Conservation (phyloP, 305 asterid species). For the Plantago rigida region DNA sequence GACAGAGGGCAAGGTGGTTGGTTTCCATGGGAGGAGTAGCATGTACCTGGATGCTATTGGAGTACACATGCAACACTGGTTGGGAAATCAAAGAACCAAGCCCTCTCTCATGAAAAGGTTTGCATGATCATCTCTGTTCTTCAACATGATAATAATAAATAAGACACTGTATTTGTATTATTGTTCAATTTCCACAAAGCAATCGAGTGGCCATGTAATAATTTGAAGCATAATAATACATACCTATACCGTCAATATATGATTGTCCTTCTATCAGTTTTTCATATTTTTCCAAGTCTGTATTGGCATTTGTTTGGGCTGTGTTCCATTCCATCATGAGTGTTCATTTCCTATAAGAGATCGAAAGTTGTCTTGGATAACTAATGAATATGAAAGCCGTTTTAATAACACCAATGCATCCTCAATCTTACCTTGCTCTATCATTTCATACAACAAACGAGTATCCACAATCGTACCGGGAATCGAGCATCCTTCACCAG, state of each 20-base stretch:
- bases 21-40: conserved; percentile 73
- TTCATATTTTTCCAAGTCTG: too few relatives aligned
- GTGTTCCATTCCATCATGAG: too few relatives aligned
- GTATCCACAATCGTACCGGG: conserved; percentile 53
- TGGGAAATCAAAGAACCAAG: conserved; percentile 43
- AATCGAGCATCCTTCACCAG: conserved; percentile 52
- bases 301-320: too few relatives aligned
- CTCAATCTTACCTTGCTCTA: conserved; percentile 44
- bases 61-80: conserved; percentile 80
- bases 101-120: conserved; percentile 38
- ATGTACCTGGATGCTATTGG: conserved; percentile 70
- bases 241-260: too few relatives aligned
- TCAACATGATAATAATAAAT: not conserved
- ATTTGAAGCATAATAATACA: too few relatives aligned
- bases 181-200: too few relatives aligned
- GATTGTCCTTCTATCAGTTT: too few relatives aligned
- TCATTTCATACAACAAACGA: conserved; percentile 52
- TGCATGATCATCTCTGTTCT: conserved; percentile 10
- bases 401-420: conserved; percentile 48
- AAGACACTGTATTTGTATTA: too few relatives aligned
- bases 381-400: conserved; percentile 52
- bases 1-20: conserved; percentile 68
- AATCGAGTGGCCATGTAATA: too few relatives aligned
- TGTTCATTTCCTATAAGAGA: too few relatives aligned
- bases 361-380: conserved; percentile 21